Conservation (phyloP, 78 protist genomes). For the Emiliania huxleyi region DNA sequence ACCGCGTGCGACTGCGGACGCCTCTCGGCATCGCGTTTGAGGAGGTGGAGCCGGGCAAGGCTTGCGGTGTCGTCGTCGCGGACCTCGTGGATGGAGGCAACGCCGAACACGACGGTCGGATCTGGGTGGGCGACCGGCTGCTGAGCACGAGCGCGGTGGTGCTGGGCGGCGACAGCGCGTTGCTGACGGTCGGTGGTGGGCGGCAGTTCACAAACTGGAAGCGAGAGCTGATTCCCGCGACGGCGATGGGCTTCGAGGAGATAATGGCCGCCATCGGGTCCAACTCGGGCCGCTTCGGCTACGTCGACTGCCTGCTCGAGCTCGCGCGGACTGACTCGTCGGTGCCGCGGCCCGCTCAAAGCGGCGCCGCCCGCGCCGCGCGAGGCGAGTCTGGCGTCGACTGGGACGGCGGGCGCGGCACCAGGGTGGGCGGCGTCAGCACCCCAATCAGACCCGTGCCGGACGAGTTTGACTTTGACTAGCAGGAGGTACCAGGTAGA, state of each 20-base stretch:
- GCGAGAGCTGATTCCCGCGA: neutral
- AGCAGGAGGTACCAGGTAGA: no score
- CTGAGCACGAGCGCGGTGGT: neutral
- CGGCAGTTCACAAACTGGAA: neutral
- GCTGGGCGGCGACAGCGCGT: neutral
- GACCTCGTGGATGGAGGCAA: neutral
- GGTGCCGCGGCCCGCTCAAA: neutral
- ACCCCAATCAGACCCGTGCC: neutral
- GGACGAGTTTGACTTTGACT: neutral
- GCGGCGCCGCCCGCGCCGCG: neutral
- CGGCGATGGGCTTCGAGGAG: neutral
- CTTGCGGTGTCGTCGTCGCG: neutral
- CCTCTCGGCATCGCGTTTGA: neutral
- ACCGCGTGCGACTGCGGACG: neutral
- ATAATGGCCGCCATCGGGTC: neutral
- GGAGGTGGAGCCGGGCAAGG: neutral
- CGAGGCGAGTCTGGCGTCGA: neutral
- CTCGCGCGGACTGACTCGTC: neutral
- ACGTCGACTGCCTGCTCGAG: neutral
- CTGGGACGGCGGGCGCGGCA: neutral
- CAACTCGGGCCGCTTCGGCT: neutral
- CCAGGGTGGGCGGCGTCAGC: neutral
- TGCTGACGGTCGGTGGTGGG: neutral
- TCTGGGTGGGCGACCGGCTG: neutral
- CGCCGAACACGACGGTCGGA: constrained; percentile 1